Evolutionary conservation across 257 asterid genomes (phyloP), one percentile per base, ranked within the genome.

Genomic region (Forsythia suspensa): DNA sequence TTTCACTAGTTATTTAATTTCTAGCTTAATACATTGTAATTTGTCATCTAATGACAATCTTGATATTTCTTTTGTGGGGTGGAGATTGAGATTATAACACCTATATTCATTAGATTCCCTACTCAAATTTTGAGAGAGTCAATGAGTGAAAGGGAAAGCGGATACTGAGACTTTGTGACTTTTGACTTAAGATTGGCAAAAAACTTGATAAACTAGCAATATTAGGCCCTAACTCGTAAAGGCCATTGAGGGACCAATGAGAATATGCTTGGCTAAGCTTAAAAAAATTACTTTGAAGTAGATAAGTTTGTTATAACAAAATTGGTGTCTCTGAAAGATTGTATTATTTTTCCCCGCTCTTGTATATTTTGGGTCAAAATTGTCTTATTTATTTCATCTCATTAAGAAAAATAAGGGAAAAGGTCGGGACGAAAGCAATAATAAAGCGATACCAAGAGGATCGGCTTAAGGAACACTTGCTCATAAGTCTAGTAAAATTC

Each of bases 141-240:
- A 66, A 70, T 59, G 70, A 40, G 78, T 0, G 10, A 65, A 74
- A 70, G 72, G 43, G 8, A 52, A 80, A 80, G 43, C 55, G 59
- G 61, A n/a, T n/a, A n/a, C n/a, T n/a, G n/a, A 65, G 63, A 70
- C 20, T 73, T 79, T 72, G 48, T n/a, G n/a, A 43, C 48, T 48
- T n/a, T n/a, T 73, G 65, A 66, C 76, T 55, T 34, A 40, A 80
- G 75, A 74, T 73, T 66, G 71, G 59, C 10, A 73, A 34, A 71
- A 24, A 39, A 21, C 15, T 44, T 44, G 51, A 15, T 44, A 10
- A 2, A 44, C 11, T 44, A 44, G 51, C 3, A 4, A 44, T 2
- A 44, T 10, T 10, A 44, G 51, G 11, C 15, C 15, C 51, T 10
- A 44, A 44, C 15, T 44, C 11, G 15, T 44, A 11, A 11, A 9